phyloP scores from a whole-genome alignment of 345 rosid genomes.

The Ceriops zippeliana region DNA sequence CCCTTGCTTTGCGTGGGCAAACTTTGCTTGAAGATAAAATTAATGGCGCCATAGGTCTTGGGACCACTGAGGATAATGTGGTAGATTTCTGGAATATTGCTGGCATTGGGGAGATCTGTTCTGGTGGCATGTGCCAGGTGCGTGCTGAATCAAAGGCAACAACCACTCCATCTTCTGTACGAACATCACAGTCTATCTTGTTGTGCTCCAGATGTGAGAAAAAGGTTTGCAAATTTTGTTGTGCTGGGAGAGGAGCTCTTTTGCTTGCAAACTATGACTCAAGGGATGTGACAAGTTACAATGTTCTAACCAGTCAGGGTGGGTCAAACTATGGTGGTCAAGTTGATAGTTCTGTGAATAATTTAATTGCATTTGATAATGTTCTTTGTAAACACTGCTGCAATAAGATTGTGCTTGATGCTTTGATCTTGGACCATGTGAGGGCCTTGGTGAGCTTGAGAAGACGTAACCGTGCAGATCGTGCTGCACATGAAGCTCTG shows the following conservation, averaged over 20 bases:
- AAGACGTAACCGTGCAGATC: constrained; percentile 66
- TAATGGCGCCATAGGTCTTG: constrained; percentile 73
- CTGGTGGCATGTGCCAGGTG: constrained; percentile 64
- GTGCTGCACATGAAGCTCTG: constrained; percentile 63
- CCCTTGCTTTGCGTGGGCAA: constrained; percentile 80
- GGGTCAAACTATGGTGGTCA: constrained; percentile 61
- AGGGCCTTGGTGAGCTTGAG: constrained; percentile 78
- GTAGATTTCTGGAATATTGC: constrained; percentile 82
- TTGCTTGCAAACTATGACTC: constrained; percentile 47
- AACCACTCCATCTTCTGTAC: constrained; percentile 36
- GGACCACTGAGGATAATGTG: constrained; percentile 43
- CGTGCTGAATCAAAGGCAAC: constrained; percentile 50
- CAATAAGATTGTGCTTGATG: constrained; percentile 62
- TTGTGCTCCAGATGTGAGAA: constrained; percentile 64
- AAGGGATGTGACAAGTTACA: constrained; percentile 43
- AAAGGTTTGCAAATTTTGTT: constrained; percentile 79
- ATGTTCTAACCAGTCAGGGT: constrained; percentile 43
- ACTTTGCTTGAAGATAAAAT: constrained; percentile 81
- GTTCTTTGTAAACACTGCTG: constrained; percentile 77
- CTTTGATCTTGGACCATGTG: constrained; percentile 72
- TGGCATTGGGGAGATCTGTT: constrained; percentile 61
- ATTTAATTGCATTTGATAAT: constrained; percentile 47
- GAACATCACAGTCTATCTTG: constrained; percentile 43
- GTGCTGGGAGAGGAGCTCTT: constrained; percentile 90
- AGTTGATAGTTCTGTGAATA: constrained; percentile 49